phyloP scores from a whole-genome alignment of 495 filamentous ascomycete genomes.

The Penicillium macrosclerotiorum region DNA sequence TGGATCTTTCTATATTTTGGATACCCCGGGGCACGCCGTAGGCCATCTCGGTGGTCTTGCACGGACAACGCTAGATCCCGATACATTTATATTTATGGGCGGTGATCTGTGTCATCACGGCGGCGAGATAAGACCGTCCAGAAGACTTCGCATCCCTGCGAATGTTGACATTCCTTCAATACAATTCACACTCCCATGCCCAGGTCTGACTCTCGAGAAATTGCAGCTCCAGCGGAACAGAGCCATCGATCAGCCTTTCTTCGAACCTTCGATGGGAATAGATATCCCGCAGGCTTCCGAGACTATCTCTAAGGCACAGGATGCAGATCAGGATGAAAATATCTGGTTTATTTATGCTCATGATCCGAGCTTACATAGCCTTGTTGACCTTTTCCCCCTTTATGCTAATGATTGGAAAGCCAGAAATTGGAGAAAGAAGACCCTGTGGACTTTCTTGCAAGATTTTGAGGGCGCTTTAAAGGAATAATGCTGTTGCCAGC shows the following conservation, averaged over 20 bases:
- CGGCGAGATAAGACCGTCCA: conserved; percentile 51
- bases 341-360: conserved; percentile 54
- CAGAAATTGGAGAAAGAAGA: conserved; percentile 50
- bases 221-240: background rate
- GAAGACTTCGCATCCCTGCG: conserved; percentile 2
- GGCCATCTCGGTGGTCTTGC: conserved; percentile 41
- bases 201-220: background rate
- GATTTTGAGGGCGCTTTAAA: conserved; percentile 39
- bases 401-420: conserved; percentile 48
- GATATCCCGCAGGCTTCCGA: conserved; percentile 20
- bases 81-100: conserved; percentile 45
- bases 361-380: conserved; percentile 43
- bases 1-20: conserved; percentile 46
- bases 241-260: conserved; percentile 7
- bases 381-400: conserved; percentile 51
- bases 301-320: conserved; percentile 43
- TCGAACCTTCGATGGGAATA: background rate
- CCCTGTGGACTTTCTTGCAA: conserved; percentile 53
- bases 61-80: conserved; percentile 27
- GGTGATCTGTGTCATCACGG: conserved; percentile 55
- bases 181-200: background rate
- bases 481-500: background rate
- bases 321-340: conserved; percentile 50
- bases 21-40: conserved; percentile 40
- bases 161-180: background rate